Base-by-base conservation (phyloP, 2,329 filamentous ascomycete genomes). In the Teratosphaeria destructans region DNA sequence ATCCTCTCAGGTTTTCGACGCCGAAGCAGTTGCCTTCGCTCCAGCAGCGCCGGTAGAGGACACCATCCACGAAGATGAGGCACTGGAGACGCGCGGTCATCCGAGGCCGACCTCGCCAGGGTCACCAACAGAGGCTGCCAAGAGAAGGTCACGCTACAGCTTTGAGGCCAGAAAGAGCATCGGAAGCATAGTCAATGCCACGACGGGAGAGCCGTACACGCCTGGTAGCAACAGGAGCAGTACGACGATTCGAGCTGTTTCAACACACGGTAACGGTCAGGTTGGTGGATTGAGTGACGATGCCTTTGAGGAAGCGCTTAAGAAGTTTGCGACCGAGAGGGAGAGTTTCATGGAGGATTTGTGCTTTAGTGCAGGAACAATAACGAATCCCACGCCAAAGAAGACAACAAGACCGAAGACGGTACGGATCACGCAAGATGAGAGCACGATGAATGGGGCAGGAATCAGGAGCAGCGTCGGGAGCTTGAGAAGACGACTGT, bases 271-370 rank as follows among this genome's bases (percentile, higher is more conserved):
- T 60, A 64, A 64, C 56, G 76, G 74, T 27, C 32, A 26, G 14
- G 73, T 70, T 23, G 72, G 73, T 4, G 75, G 72, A 14, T 74
- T 84, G 34, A 83, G 76, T 60, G 90, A 95, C 70, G 90, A 89
- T 69, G 94, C 97, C 73, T 99, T 99, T 69, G 94, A 97, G 72
- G 86, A 89, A 70, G 93, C 94, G 29, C 80, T 99, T 66, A 78
- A 91, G 69, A 97, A 96, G 76, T 99, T 99, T 73, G 91, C 94
- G 54, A 88, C 87, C n/a, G 93, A 97, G 77, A 82, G 94, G 64
- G 94, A 99, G 68, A 88, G 87, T 61, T 99, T 99, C 69, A 79
- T 97, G 57, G 90, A 95, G 64, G 94, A 99, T 72, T 82, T 97
- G 58, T 90, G 87, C 65, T 91, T 97, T 72, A 90, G 84, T 65